phyloP scores from a whole-genome alignment of 345 rosid genomes.

The Bruguiera parviflora region DNA sequence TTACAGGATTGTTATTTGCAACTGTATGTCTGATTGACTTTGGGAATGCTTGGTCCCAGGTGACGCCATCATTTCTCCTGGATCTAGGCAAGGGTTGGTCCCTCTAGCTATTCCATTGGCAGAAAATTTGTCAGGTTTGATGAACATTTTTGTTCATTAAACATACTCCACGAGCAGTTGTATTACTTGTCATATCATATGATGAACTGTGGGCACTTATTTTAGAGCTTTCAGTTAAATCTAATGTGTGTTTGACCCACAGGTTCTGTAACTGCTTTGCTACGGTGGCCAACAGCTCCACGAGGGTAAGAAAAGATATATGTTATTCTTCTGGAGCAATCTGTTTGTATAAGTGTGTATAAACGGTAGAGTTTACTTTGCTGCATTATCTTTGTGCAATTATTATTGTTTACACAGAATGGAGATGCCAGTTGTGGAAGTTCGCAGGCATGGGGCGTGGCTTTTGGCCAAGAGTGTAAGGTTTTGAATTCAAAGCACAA shows the following conservation, averaged over 20 bases:
- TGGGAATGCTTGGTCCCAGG: constrained; percentile 35
- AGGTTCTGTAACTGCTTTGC: constrained; percentile 74
- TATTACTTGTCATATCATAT: neutral
- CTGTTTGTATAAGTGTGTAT: constrained; percentile 6
- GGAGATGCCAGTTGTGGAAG: constrained; percentile 93
- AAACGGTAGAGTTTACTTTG: neutral
- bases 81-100: constrained; percentile 62
- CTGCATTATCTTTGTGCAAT: constrained; percentile 17
- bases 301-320: constrained; percentile 49
- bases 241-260: constrained; percentile 13
- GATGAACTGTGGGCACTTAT: neutral
- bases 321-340: neutral
- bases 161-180: neutral
- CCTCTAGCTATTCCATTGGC: constrained; percentile 78
- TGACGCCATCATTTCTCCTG: constrained; percentile 67
- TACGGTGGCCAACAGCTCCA: constrained; percentile 96
- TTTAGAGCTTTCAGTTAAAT: constrained; percentile 11
- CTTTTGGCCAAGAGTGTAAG: constrained; percentile 84
- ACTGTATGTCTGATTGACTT: too few relatives aligned
- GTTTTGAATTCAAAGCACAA: constrained; percentile 26
- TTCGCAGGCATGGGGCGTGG: constrained; percentile 78
- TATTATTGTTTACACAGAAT: constrained; percentile 46
- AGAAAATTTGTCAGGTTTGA: constrained; percentile 56
- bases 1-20: too few relatives aligned
- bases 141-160: neutral